Conservation (phyloP, 805 yeast species). For the Candida coleopterorum region DNA sequence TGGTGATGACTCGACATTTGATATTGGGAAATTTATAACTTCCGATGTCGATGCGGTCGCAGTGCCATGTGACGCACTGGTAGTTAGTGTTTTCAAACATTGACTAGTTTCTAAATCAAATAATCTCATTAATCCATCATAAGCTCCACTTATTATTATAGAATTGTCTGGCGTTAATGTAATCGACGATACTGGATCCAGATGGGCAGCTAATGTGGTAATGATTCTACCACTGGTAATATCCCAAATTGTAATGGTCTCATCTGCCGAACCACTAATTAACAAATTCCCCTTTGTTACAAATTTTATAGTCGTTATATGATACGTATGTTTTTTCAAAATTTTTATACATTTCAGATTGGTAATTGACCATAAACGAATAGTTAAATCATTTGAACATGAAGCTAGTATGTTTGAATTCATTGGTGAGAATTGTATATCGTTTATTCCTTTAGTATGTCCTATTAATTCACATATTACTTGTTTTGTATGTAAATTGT, state of each 20-base stretch:
- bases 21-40: constrained; percentile 61
- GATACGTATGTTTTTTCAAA: constrained; percentile 78
- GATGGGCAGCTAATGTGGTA: constrained; percentile 84
- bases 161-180: constrained; percentile 77
- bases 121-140: constrained; percentile 86
- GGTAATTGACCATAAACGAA: constrained; percentile 63
- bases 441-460: constrained; percentile 70
- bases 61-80: constrained; percentile 54
- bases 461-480: constrained; percentile 40
- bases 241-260: constrained; percentile 90
- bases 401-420: constrained; percentile 70
- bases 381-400: constrained; percentile 80
- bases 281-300: constrained; percentile 72
- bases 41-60: constrained; percentile 54
- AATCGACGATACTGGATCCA: constrained; percentile 79
- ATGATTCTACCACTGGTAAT: constrained; percentile 61
- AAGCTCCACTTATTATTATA: constrained; percentile 78
- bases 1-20: constrained; percentile 67
- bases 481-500: constrained; percentile 20
- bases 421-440: constrained; percentile 68
- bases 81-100: constrained; percentile 84
- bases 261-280: constrained; percentile 84
- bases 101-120: constrained; percentile 89
- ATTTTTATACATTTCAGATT: constrained; percentile 42
- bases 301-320: constrained; percentile 68